Percentiles rank a stretch among this genome's conserved stretches.
These are phyloP conservation scores for Calonectria ilicicola DNA, from an alignment of 2,329 filamentous ascomycete species.

Conservation along the genomic window DNA sequence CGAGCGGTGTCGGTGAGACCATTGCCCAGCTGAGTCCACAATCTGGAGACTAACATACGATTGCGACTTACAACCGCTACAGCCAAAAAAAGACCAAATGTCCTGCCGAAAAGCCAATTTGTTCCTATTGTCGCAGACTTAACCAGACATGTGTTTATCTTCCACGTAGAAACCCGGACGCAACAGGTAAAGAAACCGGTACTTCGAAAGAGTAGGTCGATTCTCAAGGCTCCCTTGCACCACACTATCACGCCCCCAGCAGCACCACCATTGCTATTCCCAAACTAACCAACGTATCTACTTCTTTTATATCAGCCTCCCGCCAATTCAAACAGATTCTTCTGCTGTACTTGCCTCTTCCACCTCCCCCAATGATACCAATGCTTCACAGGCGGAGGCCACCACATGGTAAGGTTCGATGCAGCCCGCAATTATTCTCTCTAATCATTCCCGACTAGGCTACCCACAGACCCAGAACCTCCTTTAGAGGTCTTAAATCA, in stretches of 20 bases:
- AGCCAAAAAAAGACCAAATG: slow-evolving; percentile 42
- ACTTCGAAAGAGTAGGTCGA: slow-evolving; percentile 2
- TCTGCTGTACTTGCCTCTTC: background rate
- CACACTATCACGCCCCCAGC: background rate
- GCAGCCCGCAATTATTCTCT: no score
- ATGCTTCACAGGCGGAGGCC: background rate
- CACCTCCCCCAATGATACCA: background rate
- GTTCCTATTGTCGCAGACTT: slow-evolving; percentile 36
- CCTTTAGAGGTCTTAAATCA: slow-evolving; percentile 16
- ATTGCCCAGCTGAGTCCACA: background rate
- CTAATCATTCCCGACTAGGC: slow-evolving; percentile 7
- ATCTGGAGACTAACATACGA: background rate
- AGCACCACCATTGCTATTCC: no score
- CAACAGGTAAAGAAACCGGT: background rate
- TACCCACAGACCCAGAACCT: slow-evolving; percentile 28
- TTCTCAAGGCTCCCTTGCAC: background rate
- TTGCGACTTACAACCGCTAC: background rate
- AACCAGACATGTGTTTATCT: slow-evolving; percentile 36
- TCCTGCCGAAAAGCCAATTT: slow-evolving; percentile 37
- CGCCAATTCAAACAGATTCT: background rate
- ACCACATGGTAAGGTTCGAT: background rate
- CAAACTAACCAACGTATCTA: background rate
- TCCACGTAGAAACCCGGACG: slow-evolving; percentile 26
- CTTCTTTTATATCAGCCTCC: background rate
- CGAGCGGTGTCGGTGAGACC: slow-evolving; percentile 37